These are phyloP conservation scores for Camelina hispida DNA, from an alignment of 345 rosid species.

Conservation along the genomic window DNA sequence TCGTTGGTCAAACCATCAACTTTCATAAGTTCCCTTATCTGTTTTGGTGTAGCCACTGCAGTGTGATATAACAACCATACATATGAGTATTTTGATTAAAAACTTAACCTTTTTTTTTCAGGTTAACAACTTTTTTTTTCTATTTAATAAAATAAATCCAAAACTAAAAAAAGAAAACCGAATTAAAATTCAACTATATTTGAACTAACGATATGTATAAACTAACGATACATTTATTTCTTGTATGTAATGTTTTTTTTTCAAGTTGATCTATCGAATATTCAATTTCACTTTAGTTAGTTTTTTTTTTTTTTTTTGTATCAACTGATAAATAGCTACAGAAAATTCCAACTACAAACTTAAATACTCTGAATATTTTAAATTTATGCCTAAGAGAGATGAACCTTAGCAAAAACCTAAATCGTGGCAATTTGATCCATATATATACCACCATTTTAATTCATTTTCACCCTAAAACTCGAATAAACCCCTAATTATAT, in stretches of 20 bases:
- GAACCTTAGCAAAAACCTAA: neutral
- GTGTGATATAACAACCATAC: neutral
- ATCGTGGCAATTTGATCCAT: neutral
- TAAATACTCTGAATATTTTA: neutral
- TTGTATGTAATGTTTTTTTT: neutral
- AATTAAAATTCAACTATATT: neutral
- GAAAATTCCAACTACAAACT: neutral
- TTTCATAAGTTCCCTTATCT: constrained; percentile 97
- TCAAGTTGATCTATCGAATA: neutral
- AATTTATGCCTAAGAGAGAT: neutral
- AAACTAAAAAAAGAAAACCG: neutral
- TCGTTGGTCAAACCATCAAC: constrained; percentile 99
- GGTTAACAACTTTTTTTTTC: neutral
- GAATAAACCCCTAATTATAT: neutral
- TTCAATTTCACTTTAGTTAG: neutral
- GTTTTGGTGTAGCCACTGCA: constrained; percentile 97
- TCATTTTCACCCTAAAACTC: neutral
- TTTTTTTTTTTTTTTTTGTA: neutral
- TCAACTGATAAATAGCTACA: neutral
- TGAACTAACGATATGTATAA: neutral
- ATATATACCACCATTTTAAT: neutral
- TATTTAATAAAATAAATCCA: neutral
- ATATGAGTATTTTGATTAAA: neutral
- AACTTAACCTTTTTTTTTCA: neutral
- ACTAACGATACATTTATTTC: neutral